These are phyloP conservation scores for Nemania diffusa DNA, from an alignment of 2,329 filamentous ascomycete species.

Conservation along the genomic window DNA sequence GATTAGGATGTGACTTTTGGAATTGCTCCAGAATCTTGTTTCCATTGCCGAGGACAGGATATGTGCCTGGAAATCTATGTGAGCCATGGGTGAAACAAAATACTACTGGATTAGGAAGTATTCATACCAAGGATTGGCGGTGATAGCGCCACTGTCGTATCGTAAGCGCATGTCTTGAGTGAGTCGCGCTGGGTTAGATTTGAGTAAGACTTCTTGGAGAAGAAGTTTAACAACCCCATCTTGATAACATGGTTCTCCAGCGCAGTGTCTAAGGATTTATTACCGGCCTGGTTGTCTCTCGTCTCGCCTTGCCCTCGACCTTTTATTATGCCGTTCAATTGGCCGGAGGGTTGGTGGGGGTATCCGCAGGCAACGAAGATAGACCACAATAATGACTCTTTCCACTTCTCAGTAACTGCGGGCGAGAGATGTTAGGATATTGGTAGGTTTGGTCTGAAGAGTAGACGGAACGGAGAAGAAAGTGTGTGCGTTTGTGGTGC, in stretches of 20 bases:
- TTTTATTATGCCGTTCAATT: constrained; percentile 6
- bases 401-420: neutral
- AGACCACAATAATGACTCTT: neutral
- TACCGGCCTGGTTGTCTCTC: neutral
- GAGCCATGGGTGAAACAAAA: constrained; percentile 35
- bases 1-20: constrained; percentile 48
- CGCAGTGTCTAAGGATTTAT: neutral
- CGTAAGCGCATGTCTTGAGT: constrained; percentile 53
- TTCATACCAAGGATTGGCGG: constrained; percentile 53
- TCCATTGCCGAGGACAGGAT: constrained; percentile 56
- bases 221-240: constrained; percentile 53
- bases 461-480: neutral
- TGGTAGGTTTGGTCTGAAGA: neutral
- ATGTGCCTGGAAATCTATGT: constrained; percentile 49
- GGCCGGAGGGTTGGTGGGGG: neutral
- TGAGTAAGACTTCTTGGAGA: constrained; percentile 47
- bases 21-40: constrained; percentile 52
- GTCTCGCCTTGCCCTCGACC: too few relatives aligned
- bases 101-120: constrained; percentile 37
- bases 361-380: neutral
- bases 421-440: neutral
- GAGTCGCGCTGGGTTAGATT: constrained; percentile 31
- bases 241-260: constrained; percentile 22
- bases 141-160: constrained; percentile 50
- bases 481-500: constrained; percentile 14